Base-by-base conservation (phyloP, 2,329 filamentous ascomycete species). In the Curvularia spicifera region DNA sequence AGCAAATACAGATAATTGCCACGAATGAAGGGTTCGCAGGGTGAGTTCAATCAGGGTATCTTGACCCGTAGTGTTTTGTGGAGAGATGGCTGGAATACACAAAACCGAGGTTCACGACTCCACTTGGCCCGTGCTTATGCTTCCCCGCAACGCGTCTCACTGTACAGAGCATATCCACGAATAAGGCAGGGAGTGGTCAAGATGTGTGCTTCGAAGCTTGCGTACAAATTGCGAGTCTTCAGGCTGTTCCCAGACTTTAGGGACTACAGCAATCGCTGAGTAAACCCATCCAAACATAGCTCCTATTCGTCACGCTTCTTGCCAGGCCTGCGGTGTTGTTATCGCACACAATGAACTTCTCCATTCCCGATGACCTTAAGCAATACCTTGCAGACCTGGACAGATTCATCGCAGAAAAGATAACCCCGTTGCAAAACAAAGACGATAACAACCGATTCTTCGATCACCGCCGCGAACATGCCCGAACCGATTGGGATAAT, bases 391-490 rank as follows among this genome's bases (percentile, higher is more conserved):
- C 70, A 28, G 71, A 76, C n/a, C 76, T 88, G 12, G 85, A 87
- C 72, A 67, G 69, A n/a, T 87, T 87, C 75, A 87, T 88, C 63
- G 76, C 81, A 2, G 68, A 72, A 13, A 79, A 81, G 48, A 87
- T 87, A 63, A 73, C 76, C 0, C 85, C 84, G 1, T 76, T 87
- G 1, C 84, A 88, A 70, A 74, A 82, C 60, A 74, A 76, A 24
- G 74, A 84, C 66, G 84, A 87, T 71, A 88, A 88, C 68, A 79
- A 85, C 53, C 82, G 85, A 57, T 89, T 89, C 81, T 88, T 89
- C 74, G 85, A 88, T 71, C 83, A 89, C 72, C 82, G 86, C 18
- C 83, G 86, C 61, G 86, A 89, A 65, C 81, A 87, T 66, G 78
- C 84, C 6, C 83, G 86, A 33, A 89, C 86, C 1, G 81, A 88